phyloP scores from a whole-genome alignment of 2,329 filamentous ascomycete genomes.

The Colletotrichum musicola region DNA sequence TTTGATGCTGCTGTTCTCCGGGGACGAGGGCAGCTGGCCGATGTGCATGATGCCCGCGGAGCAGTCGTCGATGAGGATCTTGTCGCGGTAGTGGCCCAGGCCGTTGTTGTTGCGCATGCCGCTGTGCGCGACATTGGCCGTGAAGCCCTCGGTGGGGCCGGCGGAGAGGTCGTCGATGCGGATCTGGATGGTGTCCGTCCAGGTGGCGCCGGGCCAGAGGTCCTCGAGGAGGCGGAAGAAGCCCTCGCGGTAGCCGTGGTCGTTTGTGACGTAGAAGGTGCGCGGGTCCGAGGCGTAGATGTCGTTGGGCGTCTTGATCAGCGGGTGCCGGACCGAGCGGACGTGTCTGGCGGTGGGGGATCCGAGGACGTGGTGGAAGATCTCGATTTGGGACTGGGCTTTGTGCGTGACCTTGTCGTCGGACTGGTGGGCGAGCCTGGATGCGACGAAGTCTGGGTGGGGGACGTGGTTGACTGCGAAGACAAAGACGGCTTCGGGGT shows the following conservation, averaged over 20 bases:
- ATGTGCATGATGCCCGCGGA: slow-evolving; percentile 62
- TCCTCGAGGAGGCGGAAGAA: slow-evolving; percentile 61
- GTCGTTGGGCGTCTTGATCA: slow-evolving; percentile 71
- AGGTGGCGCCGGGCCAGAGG: slow-evolving; percentile 53
- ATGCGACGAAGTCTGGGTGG: slow-evolving; percentile 49
- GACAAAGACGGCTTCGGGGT: slow-evolving; percentile 64
- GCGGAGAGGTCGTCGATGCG: slow-evolving; percentile 37
- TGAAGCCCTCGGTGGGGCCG: slow-evolving; percentile 48
- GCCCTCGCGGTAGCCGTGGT: slow-evolving; percentile 67
- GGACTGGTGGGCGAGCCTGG: slow-evolving; percentile 48
- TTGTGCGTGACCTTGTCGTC: slow-evolving; percentile 44
- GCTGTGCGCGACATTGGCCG: slow-evolving; percentile 57
- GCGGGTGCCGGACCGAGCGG: slow-evolving; percentile 64
- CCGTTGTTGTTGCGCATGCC: slow-evolving; percentile 69
- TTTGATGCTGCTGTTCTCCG: slow-evolving; percentile 49
- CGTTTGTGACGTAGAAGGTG: slow-evolving; percentile 71
- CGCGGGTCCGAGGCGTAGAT: slow-evolving; percentile 60
- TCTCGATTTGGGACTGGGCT: slow-evolving; percentile 66
- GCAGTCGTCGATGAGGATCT: slow-evolving; percentile 59
- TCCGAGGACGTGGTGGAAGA: slow-evolving; percentile 56
- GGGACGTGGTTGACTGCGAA: slow-evolving; percentile 72
- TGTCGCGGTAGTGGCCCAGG: slow-evolving; percentile 61
- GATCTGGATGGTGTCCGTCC: slow-evolving; percentile 62
- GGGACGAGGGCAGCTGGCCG: slow-evolving; percentile 42
- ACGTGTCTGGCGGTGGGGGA: slow-evolving; percentile 58